Conservation (phyloP, 2,329 filamentous ascomycete genomes). For the Piedraia hortae region DNA sequence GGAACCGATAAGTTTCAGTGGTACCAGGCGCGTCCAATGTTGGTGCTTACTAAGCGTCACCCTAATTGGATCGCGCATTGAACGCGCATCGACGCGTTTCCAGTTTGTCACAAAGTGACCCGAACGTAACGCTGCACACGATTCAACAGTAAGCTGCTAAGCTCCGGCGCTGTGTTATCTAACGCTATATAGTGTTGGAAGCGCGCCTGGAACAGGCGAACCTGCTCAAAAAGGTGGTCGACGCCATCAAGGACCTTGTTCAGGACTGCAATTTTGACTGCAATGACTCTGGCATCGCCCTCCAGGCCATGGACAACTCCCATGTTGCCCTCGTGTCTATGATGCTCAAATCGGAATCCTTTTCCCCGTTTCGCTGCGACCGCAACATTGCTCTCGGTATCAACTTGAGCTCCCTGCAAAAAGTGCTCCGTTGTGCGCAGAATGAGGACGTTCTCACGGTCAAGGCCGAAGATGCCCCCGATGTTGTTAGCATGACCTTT, state of each 20-base stretch:
- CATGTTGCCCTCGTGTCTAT: slow-evolving; percentile 97
- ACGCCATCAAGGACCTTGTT: slow-evolving; percentile 96
- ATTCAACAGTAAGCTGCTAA: background rate
- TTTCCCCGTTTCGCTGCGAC: slow-evolving; percentile 90
- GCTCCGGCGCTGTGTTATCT: background rate
- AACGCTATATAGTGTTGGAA: slow-evolving; percentile 40
- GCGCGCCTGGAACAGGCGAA: slow-evolving; percentile 85
- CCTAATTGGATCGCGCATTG: too few species aligned
- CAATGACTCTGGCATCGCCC: slow-evolving; percentile 95
- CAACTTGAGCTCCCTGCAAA: slow-evolving; percentile 87
- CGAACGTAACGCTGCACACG: slow-evolving; percentile 1
- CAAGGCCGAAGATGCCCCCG: slow-evolving; percentile 90
- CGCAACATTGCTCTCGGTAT: slow-evolving; percentile 95
- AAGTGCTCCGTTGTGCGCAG: slow-evolving; percentile 82
- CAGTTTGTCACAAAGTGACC: too few species aligned
- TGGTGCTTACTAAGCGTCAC: too few species aligned
- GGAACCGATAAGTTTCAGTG: too few species aligned
- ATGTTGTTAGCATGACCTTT: slow-evolving; percentile 85
- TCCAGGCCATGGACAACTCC: slow-evolving; percentile 99
- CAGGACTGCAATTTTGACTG: slow-evolving; percentile 99
- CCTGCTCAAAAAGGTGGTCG: slow-evolving; percentile 92
- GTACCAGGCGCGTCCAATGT: too few species aligned
- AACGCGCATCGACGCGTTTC: too few species aligned
- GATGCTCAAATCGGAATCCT: slow-evolving; percentile 88
- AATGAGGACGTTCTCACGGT: slow-evolving; percentile 85